Base-by-base conservation (phyloP, 2,329 filamentous ascomycete species). In the Furcasterigmium furcatum region DNA sequence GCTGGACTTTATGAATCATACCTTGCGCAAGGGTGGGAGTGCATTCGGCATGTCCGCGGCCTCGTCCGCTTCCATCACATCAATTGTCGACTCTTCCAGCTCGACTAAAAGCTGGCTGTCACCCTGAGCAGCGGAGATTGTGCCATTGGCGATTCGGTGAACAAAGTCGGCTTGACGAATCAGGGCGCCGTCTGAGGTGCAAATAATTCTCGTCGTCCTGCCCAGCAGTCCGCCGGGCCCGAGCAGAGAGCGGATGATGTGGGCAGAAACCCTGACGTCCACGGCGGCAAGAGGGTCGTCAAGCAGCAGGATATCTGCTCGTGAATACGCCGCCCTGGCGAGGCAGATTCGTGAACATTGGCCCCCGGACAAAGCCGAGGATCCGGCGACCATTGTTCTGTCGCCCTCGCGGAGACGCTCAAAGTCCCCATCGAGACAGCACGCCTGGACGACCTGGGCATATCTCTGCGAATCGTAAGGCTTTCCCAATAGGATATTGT, bases 401-500 rank as follows among this genome's bases (percentile, higher is more conserved):
- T 86, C 82, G 20, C 82, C 82, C 59, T 85, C 82, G n/a, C 81
- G 82, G 45, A 86, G 65, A 38, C 72, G 79, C 45, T 76, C 72
- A 58, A 86, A 84, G 54, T 86, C 82, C 46, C 84, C 80, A 4
- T 72, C 58, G 16, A 86, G 62, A 41, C 82, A 82, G 58, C 82
- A 86, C 18, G 82, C 81, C 52, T 82, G 73, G n/a, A 85, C 68
- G 3, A 82, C 84, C 41, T 77, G 71, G 14, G 85, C 78, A 59
- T 85, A 86, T 22, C 80, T 74, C 20, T 24, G 38, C 18, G 19
- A 9, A 25, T 40, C 38, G 14, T 40, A 40, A 8, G 38, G 38
- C 62, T 85, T 79, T 4, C 82, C 82, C 52, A 85, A 85, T 2
- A 85, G 74, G 46, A 86, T 84, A 55, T 86, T 86, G 56, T 86